A percentile compares a stretch with the other conserved stretches of the same genome.
These are phyloP conservation scores for Phanerodontia chrysosporium DNA, from an alignment of 768 basidiomycete species.

Conservation along the genomic window DNA sequence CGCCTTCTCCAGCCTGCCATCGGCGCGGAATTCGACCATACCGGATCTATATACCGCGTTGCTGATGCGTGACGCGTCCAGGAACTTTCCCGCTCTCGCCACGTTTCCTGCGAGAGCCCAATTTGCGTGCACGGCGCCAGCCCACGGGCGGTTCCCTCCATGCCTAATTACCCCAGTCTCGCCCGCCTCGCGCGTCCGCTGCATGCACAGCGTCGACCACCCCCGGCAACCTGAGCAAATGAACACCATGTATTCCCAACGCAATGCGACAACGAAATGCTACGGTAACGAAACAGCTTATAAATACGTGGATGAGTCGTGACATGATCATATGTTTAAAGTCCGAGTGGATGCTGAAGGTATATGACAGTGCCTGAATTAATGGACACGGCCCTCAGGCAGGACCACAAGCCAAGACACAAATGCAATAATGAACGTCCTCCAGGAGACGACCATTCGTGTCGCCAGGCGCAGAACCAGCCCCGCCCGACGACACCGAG, in stretches of 20 bases:
- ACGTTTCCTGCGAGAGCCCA: constrained; percentile 6
- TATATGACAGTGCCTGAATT: constrained; percentile 3
- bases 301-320: constrained; percentile 4
- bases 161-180: constrained; percentile 7
- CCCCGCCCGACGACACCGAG: neutral
- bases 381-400: constrained; percentile 1
- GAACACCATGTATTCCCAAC: neutral
- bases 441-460: neutral
- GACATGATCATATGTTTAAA: neutral
- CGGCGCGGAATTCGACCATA: constrained; percentile 18
- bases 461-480: neutral
- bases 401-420: neutral
- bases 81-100: constrained; percentile 3
- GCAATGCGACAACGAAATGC: neutral
- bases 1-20: constrained; percentile 11
- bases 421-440: neutral
- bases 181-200: neutral
- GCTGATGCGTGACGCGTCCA: constrained; percentile 15
- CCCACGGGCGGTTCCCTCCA: constrained; percentile 1
- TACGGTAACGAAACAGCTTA: neutral
- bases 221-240: neutral
- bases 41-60: constrained; percentile 26
- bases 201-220: neutral
- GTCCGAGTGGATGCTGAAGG: neutral
- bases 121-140: neutral